Conservation (phyloP, 371 early-diverging fungal species). For the Conidiobolus incongruus region DNA sequence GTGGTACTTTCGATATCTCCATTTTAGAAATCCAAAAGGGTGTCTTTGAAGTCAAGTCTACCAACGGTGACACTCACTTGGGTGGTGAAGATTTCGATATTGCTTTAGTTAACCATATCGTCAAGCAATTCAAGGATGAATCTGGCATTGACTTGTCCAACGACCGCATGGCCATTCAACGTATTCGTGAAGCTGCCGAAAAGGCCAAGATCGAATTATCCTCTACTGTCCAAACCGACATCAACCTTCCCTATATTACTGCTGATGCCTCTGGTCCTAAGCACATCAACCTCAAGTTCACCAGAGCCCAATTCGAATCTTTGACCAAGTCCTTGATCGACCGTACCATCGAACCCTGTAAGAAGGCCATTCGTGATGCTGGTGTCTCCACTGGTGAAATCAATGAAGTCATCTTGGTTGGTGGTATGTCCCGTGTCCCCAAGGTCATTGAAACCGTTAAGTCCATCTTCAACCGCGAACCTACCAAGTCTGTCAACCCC, state of each 20-base stretch:
- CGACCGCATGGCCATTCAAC: conserved; percentile 82
- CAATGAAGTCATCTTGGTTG: conserved; percentile 95
- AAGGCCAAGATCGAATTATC: conserved; percentile 98
- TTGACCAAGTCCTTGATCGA: conserved; percentile 63
- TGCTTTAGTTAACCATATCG: conserved; percentile 53
- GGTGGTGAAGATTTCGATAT: conserved; percentile 99
- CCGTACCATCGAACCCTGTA: conserved; percentile 84
- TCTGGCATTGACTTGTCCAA: conserved; percentile 41
- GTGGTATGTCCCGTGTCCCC: conserved; percentile 98
- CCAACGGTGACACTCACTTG: too few relatives aligned
- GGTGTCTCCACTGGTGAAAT: conserved; percentile 57
- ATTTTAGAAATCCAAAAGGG: conserved; percentile 94
- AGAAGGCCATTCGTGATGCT: conserved; percentile 94
- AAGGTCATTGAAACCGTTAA: conserved; percentile 89
- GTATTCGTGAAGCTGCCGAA: conserved; percentile 93
- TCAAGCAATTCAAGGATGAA: conserved; percentile 74
- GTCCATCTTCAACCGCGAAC: conserved; percentile 71
- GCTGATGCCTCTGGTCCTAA: conserved; percentile 83
- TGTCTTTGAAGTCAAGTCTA: conserved; percentile 95
- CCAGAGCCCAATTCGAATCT: conserved; percentile 78
- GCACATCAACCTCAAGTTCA: conserved; percentile 85
- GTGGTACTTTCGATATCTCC: conserved; percentile 99
- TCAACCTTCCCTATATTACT: conserved; percentile 90
- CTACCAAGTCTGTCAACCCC: conserved; percentile 90
- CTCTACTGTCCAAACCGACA: conserved; percentile 73